Percentiles rank a stretch among this genome's conserved stretches.
Conservation (phyloP, 2,329 filamentous ascomycete genomes). For the Colletotrichum aenigma region DNA sequence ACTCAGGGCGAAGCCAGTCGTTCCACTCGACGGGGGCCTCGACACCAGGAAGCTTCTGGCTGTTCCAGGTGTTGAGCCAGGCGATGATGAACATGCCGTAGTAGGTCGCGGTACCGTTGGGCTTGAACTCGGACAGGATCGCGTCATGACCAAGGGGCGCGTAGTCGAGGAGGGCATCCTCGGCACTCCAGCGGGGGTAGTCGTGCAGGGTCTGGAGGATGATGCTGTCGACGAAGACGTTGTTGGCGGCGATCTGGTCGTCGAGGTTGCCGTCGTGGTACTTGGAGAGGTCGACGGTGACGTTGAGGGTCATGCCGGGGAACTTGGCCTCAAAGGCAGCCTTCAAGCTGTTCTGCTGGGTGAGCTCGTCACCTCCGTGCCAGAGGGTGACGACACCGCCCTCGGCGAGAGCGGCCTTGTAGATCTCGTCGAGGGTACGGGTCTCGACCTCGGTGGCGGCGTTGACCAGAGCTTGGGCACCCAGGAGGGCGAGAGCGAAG, state of each 20-base stretch:
- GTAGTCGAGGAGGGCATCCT: constrained; percentile 53
- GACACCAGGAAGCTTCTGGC: constrained; percentile 36
- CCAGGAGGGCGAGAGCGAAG: constrained; percentile 7
- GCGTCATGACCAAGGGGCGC: constrained; percentile 50
- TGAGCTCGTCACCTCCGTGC: constrained; percentile 53
- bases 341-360: constrained; percentile 43
- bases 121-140: constrained; percentile 45
- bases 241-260: constrained; percentile 41
- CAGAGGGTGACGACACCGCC: constrained; percentile 48
- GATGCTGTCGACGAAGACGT: constrained; percentile 48
- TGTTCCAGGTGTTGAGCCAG: constrained; percentile 41
- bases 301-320: constrained; percentile 53
- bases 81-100: constrained; percentile 41
- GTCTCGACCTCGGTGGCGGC: constrained; percentile 38
- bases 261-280: constrained; percentile 56
- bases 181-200: constrained; percentile 53
- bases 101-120: constrained; percentile 43
- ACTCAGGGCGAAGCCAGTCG: constrained; percentile 51
- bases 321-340: constrained; percentile 49
- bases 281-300: constrained; percentile 60
- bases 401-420: constrained; percentile 53
- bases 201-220: constrained; percentile 57
- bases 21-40: constrained; percentile 40
- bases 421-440: constrained; percentile 52
- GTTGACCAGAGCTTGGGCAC: constrained; percentile 7